Base-by-base conservation (phyloP, 352 stramenopile species). In the Globisporangium lucens region DNA sequence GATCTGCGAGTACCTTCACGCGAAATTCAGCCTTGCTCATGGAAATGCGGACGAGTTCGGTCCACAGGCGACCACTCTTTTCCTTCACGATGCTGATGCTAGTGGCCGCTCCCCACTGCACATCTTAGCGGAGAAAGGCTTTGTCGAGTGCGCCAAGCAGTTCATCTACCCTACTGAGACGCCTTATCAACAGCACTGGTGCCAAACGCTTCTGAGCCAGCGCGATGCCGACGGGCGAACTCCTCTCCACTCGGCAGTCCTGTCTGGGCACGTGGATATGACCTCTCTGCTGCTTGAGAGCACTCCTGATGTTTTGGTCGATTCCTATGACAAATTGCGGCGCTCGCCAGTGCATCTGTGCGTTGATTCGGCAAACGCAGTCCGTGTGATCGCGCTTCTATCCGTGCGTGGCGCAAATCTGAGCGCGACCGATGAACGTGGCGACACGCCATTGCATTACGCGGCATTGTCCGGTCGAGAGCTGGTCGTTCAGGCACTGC, bases 381-480 rank as follows among this genome's bases (percentile, higher is more conserved):
- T 66, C 2, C 41, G 35, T 3, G 29, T 82, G 10, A 61, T 77
- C 52, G 64, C 67, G 53, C 41, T 79, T 30, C 56, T 87, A 1
- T 59, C 69, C 0, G 65, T 78, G 35, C 58, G 71, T 20, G 75
- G 82, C 38, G 80, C 74, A 8, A 75, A 79, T 33, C 20, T 85
- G 29, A 87, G 89, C 63, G 62, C 75, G 10, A 67, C 65, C 0
- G 87, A 95, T 33, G 79, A 87, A 71, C 70, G 85, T 43, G 85
- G 87, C 4, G 87, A 92, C 56, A 91, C 82, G 0, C 72, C 82
- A 22, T 65, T 95, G 29, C 87, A 95, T 68, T 92, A 75, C 70
- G 76, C 83, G 1, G 87, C 85, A 0, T 75, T 88, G 13, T 79
- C 73, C 1, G 87, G 87, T 53, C 77, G 80, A 24, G 41, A 66